A percentile compares a stretch with the other conserved stretches of the same genome.
phyloP scores from a whole-genome alignment of 2,329 filamentous ascomycete species.

The Exophiala alcalophila region DNA sequence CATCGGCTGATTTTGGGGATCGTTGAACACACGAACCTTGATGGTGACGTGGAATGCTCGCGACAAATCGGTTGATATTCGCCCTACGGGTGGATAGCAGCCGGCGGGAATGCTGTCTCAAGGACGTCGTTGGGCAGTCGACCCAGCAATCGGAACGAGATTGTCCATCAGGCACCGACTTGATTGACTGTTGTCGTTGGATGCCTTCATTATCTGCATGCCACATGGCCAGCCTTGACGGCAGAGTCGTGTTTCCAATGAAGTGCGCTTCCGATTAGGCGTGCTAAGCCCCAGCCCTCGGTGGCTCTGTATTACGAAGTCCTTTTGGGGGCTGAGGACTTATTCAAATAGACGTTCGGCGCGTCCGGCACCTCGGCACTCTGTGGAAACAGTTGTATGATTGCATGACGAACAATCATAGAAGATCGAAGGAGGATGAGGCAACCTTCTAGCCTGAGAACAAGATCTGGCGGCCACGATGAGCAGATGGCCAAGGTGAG shows the following conservation, averaged over 20 bases:
- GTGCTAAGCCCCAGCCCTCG: no score
- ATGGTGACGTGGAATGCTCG: slow-evolving; percentile 9
- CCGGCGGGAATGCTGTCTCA: not conserved
- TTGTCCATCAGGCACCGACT: slow-evolving; percentile 4
- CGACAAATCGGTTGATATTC: slow-evolving; percentile 4
- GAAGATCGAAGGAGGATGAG: not conserved
- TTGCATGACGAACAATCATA: no score
- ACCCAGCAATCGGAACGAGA: slow-evolving; percentile 4
- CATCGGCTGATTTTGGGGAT: not conserved
- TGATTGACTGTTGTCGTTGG: not conserved
- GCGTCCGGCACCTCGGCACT: no score
- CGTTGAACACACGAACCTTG: not conserved
- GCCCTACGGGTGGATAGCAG: not conserved
- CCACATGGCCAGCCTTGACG: no score
- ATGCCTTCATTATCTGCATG: no score
- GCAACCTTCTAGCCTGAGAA: no score
- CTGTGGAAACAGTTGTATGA: no score
- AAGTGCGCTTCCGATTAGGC: no score
- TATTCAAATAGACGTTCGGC: no score
- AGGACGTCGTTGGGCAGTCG: slow-evolving; percentile 1
- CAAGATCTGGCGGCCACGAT: no score
- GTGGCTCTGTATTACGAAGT: no score
- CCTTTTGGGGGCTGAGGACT: no score
- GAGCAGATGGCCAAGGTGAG: slow-evolving; percentile 15
- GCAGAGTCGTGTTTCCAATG: slow-evolving; percentile 5